Evolutionary conservation across 805 yeast species (phyloP).

Genomic region (Alloascoidea hylecoeti): DNA sequence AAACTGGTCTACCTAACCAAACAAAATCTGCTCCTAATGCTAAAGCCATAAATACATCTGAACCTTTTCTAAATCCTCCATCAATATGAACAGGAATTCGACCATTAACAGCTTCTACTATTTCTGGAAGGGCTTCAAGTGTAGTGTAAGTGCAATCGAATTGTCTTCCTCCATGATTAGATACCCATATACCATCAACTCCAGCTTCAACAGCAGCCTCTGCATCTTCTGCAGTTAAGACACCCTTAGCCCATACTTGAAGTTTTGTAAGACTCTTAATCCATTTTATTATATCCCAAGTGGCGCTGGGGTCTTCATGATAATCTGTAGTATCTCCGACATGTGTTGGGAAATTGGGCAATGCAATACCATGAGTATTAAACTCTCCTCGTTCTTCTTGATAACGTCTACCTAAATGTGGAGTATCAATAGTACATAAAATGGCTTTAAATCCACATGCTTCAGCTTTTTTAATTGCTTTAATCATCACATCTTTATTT

Average conservation of each 20-base stretch:
- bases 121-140: slow-evolving; percentile 49
- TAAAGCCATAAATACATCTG: slow-evolving; percentile 52
- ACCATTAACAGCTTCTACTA: slow-evolving; percentile 20
- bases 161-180: slow-evolving; percentile 71
- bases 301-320: neutral
- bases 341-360: neutral
- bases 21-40: slow-evolving; percentile 57
- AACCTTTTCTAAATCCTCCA: slow-evolving; percentile 58
- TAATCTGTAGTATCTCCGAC: neutral
- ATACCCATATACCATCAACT: slow-evolving; percentile 47
- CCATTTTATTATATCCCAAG: slow-evolving; percentile 9
- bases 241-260: slow-evolving; percentile 45
- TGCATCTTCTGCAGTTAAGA: slow-evolving; percentile 55
- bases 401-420: slow-evolving; percentile 38
- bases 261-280: slow-evolving; percentile 20
- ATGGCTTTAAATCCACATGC: slow-evolving; percentile 23
- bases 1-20: slow-evolving; percentile 54
- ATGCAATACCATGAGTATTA: neutral
- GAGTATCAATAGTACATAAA: slow-evolving; percentile 42
- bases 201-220: slow-evolving; percentile 42
- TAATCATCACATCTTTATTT: neutral
- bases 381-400: slow-evolving; percentile 18
- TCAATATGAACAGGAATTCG: slow-evolving; percentile 48
- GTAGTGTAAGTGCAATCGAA: slow-evolving; percentile 51
- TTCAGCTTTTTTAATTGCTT: slow-evolving; percentile 7